These are phyloP conservation scores for Zymoseptoria passerinii DNA, from an alignment of 2,329 filamentous ascomycete species.

Conservation along the genomic window DNA sequence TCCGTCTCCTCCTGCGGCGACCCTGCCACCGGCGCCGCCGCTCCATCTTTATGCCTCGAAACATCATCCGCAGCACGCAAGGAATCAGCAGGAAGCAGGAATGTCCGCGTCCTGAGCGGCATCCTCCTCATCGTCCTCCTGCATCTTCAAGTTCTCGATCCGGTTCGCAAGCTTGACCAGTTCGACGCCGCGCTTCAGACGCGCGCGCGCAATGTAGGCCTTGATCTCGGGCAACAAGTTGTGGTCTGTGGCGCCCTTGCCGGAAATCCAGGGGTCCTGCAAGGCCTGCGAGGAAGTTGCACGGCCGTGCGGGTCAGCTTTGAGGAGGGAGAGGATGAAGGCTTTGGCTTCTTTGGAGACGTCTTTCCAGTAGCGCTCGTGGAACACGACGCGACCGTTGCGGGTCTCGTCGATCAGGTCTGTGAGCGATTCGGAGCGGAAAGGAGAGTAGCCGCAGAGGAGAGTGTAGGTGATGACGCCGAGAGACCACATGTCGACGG, in stretches of 20 bases:
- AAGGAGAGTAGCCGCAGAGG: conserved; percentile 95
- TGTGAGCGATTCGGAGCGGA: conserved; percentile 85
- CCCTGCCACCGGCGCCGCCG: conserved; percentile 10
- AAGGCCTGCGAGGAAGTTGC: conserved; percentile 51
- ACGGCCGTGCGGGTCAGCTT: conserved; percentile 68
- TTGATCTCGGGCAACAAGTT: conserved; percentile 96
- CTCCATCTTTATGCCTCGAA: conserved; percentile 6
- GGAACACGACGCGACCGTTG: conserved; percentile 77
- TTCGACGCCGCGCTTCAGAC: conserved; percentile 87
- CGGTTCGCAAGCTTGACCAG: conserved; percentile 93
- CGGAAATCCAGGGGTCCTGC: conserved; percentile 63
- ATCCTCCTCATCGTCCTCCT: conserved; percentile 78
- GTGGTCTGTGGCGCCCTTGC: conserved; percentile 86
- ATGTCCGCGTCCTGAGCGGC: conserved; percentile 51
- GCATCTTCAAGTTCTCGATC: conserved; percentile 87
- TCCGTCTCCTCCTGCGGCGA: conserved; percentile 19
- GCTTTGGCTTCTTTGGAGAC: conserved; percentile 92
- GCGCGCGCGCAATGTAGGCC: conserved; percentile 83
- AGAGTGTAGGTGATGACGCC: conserved; percentile 98
- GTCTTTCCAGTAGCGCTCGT: conserved; percentile 97
- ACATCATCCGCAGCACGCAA: conserved; percentile 47
- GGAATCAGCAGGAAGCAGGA: conserved; percentile 54
- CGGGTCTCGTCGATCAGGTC: conserved; percentile 94
- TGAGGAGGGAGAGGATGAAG: conserved; percentile 76
- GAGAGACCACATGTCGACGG: conserved; percentile 98